Evolutionary conservation across 2,329 filamentous ascomycete genomes (phyloP).

Genomic region (Fusarium veterinarium): DNA sequence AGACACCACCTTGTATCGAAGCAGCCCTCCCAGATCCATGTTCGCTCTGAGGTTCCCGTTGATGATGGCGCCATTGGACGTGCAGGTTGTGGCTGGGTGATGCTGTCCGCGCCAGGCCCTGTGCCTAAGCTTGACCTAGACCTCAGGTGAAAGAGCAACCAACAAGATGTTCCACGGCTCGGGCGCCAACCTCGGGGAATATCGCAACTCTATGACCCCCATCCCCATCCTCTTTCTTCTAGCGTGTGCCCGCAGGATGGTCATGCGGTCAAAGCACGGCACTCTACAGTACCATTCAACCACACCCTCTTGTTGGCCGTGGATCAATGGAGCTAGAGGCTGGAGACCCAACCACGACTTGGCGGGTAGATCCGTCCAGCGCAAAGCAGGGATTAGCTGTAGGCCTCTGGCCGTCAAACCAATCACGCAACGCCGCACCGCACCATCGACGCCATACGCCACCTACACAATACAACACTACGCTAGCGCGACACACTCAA

Average conservation of each 20-base stretch:
- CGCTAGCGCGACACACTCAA: background rate
- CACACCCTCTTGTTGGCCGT: slow-evolving; percentile 17
- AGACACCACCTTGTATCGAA: slow-evolving; percentile 38
- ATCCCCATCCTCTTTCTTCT: slow-evolving; percentile 16
- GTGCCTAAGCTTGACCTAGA: background rate
- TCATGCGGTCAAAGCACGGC: slow-evolving; percentile 42
- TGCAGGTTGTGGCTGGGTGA: slow-evolving; percentile 36
- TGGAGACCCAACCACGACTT: slow-evolving; percentile 35
- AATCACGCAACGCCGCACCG: slow-evolving; percentile 10
- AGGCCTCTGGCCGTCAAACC: background rate
- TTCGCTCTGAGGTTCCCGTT: slow-evolving; percentile 26
- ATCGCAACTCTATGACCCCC: slow-evolving; percentile 22
- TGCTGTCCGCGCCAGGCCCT: slow-evolving; percentile 20
- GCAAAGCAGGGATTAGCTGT: slow-evolving; percentile 35
- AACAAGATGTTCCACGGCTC: background rate
- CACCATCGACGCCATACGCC: slow-evolving; percentile 19
- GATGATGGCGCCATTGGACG: slow-evolving; percentile 39
- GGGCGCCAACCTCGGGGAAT: slow-evolving; percentile 21
- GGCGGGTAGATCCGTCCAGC: slow-evolving; percentile 45
- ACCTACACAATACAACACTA: slow-evolving; percentile 9
- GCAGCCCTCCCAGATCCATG: slow-evolving; percentile 25
- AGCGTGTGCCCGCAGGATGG: slow-evolving; percentile 24
- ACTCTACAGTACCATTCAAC: slow-evolving; percentile 25
- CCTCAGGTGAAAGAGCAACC: slow-evolving; percentile 9
- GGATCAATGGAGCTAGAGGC: slow-evolving; percentile 31